Conservation (phyloP, 1,284 basidiomycete species). For the Ustilago cynodontis region DNA sequence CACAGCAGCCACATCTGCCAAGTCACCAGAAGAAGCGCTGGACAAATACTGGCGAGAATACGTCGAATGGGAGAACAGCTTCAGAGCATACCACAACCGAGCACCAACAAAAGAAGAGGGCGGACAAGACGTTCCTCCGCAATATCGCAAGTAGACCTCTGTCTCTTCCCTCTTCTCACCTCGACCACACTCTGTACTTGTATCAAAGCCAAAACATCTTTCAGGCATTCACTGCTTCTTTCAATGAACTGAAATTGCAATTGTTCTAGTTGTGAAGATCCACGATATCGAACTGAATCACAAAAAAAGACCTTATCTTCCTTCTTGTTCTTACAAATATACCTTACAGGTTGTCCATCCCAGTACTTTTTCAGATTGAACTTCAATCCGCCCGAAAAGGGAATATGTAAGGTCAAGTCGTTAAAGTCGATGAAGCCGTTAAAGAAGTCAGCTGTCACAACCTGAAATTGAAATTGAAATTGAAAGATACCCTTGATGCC, state of each 20-base stretch:
- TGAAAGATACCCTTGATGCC: too few relatives aligned
- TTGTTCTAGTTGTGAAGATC: constrained; percentile 42
- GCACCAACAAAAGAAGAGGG: constrained; percentile 66
- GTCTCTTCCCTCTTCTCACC: neutral
- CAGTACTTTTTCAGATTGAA: constrained; percentile 80
- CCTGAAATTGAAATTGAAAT: too few relatives aligned
- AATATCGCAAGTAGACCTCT: constrained; percentile 50
- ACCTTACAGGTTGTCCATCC: constrained; percentile 88
- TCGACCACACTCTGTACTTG: constrained; percentile 16
- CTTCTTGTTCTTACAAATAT: constrained; percentile 74
- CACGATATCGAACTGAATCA: constrained; percentile 60
- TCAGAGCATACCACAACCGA: constrained; percentile 65
- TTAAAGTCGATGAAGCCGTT: constrained; percentile 68
- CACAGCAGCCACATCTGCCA: constrained; percentile 19
- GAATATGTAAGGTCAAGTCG: constrained; percentile 58
- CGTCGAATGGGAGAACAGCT: constrained; percentile 64
- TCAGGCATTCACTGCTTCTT: neutral
- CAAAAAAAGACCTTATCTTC: constrained; percentile 57
- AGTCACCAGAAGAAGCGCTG: constrained; percentile 58
- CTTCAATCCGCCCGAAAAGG: constrained; percentile 55
- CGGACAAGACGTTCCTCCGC: constrained; percentile 63
- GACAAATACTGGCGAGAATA: constrained; percentile 70
- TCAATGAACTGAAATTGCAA: neutral
- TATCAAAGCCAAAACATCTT: neutral
- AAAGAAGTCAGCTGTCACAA: constrained; percentile 64